These are phyloP conservation scores for Wallacemonas sp. DNA, from an alignment of 208 protist genomes.

Conservation along the genomic window DNA sequence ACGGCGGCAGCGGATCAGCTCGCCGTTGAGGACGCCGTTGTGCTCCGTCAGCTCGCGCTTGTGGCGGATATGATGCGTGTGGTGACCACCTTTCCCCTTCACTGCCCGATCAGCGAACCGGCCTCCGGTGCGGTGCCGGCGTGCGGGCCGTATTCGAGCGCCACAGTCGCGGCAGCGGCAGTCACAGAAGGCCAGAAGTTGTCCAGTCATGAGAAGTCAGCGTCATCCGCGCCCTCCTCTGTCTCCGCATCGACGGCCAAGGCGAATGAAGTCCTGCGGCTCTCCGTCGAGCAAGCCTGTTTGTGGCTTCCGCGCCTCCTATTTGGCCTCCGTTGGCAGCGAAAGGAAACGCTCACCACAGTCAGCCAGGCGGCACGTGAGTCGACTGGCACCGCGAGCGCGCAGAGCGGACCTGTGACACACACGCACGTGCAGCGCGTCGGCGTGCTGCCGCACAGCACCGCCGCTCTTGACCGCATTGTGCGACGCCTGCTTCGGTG, in stretches of 20 bases:
- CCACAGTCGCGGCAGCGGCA: too few species aligned
- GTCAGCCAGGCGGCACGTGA: neutral
- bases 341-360: neutral
- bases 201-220: neutral
- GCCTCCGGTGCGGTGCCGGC: neutral
- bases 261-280: neutral
- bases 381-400: neutral
- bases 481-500: conserved; percentile 44
- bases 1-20: neutral
- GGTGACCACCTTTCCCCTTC: conserved; percentile 8
- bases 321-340: conserved; percentile 37
- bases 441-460: conserved; percentile 26
- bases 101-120: neutral
- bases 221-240: neutral
- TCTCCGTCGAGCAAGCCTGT: conserved; percentile 29
- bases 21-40: conserved; percentile 10
- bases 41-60: conserved; percentile 25
- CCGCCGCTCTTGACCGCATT: conserved; percentile 36
- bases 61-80: conserved; percentile 23
- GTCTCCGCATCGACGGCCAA: neutral
- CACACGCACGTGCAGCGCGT: conserved; percentile 21
- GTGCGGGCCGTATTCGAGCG: too few species aligned
- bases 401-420: neutral
- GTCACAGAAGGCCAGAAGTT: neutral
- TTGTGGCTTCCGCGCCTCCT: conserved; percentile 33